Conservation (phyloP, 1,284 basidiomycete species). For the Pseudozyma thailandica region DNA sequence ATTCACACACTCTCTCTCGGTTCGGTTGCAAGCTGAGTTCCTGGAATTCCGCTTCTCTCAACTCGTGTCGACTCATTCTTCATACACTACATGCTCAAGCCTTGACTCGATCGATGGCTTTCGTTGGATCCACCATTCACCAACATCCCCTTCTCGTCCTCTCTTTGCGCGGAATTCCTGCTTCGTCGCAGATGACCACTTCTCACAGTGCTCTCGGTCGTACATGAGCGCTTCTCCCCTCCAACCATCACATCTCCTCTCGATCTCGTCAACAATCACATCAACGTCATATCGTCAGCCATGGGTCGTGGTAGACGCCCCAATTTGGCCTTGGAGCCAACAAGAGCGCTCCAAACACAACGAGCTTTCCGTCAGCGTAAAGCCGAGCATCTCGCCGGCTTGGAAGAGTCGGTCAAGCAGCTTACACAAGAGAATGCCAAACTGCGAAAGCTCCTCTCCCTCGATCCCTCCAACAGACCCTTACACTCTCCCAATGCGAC, state of each 20-base stretch:
- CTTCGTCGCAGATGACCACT: no score
- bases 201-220: neutral
- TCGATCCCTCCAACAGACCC: slow-evolving; percentile 1
- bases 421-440: slow-evolving; percentile 36
- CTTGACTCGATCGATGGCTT: no score
- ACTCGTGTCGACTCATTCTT: no score
- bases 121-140: no score
- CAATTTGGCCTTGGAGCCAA: slow-evolving; percentile 51
- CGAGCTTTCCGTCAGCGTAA: slow-evolving; percentile 53
- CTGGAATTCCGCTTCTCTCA: no score
- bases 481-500: neutral
- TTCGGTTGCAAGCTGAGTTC: no score
- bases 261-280: neutral
- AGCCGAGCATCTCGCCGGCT: slow-evolving; percentile 40
- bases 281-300: no score
- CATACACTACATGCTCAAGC: no score
- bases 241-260: neutral
- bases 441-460: slow-evolving; percentile 20
- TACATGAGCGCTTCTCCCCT: neutral
- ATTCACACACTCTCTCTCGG: no score
- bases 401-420: slow-evolving; percentile 33
- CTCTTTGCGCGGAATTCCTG: no score
- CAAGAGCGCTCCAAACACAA: slow-evolving; percentile 49
- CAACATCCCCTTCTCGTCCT: no score
- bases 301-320: slow-evolving; percentile 54